Evolutionary conservation across 2,329 filamentous ascomycete genomes (phyloP).

Genomic region (Aspergillus candidus): DNA sequence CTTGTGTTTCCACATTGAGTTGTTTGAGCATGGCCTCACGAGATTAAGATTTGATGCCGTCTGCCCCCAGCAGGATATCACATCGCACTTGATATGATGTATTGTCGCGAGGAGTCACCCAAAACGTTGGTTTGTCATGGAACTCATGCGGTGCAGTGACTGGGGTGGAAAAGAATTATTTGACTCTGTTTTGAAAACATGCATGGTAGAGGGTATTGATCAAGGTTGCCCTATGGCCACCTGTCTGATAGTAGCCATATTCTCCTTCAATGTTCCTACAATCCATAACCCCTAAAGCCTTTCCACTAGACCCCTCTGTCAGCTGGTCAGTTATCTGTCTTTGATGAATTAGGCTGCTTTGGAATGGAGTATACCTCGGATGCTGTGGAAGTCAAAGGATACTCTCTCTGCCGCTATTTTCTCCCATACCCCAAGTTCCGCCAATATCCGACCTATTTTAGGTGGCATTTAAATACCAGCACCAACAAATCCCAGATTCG

Average conservation of each 20-base stretch:
- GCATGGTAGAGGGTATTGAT: constrained; percentile 63
- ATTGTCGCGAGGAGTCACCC: too few species aligned
- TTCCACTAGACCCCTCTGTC: constrained; percentile 58
- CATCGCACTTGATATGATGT: constrained; percentile 44
- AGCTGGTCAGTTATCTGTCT: too few species aligned
- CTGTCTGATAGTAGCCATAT: constrained; percentile 71
- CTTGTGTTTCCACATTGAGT: constrained; percentile 31
- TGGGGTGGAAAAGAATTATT: constrained; percentile 59
- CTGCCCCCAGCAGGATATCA: constrained; percentile 48
- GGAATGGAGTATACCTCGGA: constrained; percentile 54
- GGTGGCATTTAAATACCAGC: constrained; percentile 78
- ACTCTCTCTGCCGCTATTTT: constrained; percentile 65
- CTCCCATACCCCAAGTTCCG: constrained; percentile 64
- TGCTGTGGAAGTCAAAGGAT: constrained; percentile 62
- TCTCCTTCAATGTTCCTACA: constrained; percentile 60
- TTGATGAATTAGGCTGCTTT: too few species aligned
- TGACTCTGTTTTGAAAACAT: constrained; percentile 58
- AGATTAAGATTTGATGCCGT: constrained; percentile 48
- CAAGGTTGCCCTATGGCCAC: constrained; percentile 67
- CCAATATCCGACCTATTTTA: constrained; percentile 70
- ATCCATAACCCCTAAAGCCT: too few species aligned
- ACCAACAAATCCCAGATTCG: constrained; percentile 70
- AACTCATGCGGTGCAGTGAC: constrained; percentile 53
- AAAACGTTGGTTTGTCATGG: constrained; percentile 55
- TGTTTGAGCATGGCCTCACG: constrained; percentile 37